A percentile compares a stretch with the other conserved stretches of the same genome.
These are phyloP conservation scores for Rhodomyrtus psidioides DNA, from an alignment of 441 rosid genomes.

Conservation along the genomic window DNA sequence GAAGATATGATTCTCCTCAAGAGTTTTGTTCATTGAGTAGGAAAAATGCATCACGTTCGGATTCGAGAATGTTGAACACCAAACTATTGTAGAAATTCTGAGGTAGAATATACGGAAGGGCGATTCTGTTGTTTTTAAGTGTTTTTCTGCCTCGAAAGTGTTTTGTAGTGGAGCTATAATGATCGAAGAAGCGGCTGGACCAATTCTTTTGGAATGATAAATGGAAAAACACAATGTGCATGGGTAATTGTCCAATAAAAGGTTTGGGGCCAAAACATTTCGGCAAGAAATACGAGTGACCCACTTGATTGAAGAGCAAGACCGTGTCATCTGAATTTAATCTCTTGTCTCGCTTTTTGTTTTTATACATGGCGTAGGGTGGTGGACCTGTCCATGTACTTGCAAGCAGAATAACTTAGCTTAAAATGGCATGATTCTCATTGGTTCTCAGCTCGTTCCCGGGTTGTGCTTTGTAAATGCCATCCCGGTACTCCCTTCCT, in stretches of 20 bases:
- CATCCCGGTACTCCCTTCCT: background rate
- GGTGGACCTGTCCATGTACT: background rate
- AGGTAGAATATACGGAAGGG: background rate
- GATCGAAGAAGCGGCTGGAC: background rate
- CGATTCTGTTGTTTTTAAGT: background rate
- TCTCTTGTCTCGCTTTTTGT: background rate
- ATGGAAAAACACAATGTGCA: background rate
- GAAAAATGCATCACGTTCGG: background rate
- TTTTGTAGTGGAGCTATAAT: background rate
- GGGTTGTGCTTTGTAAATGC: background rate
- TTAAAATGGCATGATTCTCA: background rate
- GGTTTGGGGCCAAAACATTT: background rate
- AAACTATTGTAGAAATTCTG: background rate
- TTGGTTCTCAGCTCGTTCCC: background rate
- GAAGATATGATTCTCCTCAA: background rate
- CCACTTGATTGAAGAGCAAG: background rate
- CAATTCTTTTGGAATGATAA: background rate
- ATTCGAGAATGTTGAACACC: background rate
- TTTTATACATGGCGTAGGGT: background rate
- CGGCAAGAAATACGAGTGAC: background rate
- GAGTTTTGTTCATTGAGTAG: background rate
- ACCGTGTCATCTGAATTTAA: background rate
- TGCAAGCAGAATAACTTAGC: background rate
- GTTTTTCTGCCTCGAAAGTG: background rate
- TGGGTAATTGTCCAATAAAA: background rate